Evolutionary conservation across 129 eudicot genomes (phyloP).

Genomic region (Chrysanthemum makinoi): DNA sequence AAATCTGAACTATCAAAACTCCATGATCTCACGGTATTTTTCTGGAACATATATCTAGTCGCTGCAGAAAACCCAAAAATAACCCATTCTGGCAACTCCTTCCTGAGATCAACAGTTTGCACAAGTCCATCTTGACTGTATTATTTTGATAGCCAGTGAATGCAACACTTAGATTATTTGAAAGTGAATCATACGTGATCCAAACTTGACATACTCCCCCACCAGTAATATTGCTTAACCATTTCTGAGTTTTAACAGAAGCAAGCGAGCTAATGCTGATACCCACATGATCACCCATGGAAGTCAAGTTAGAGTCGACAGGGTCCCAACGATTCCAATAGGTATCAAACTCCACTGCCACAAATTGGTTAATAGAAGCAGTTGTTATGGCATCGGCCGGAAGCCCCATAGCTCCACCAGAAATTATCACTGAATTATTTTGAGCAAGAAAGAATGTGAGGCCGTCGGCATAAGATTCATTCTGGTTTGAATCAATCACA

Average conservation of each 20-base stretch:
- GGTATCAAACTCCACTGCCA: constrained; percentile 50
- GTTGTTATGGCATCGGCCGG: not conserved
- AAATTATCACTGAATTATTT: constrained; percentile 5
- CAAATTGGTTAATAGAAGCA: constrained; percentile 19
- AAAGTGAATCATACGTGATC: constrained; percentile 33
- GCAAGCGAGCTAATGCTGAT: constrained; percentile 26
- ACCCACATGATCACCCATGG: constrained; percentile 35
- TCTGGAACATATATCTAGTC: constrained; percentile 1
- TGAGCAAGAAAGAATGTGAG: constrained; percentile 25
- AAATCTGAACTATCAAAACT: constrained; percentile 22
- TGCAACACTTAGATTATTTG: constrained; percentile 23
- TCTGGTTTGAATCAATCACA: not conserved
- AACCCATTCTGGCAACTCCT: constrained; percentile 35
- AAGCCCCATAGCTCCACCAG: constrained; percentile 32
- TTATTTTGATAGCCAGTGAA: constrained; percentile 26
- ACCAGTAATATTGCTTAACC: constrained; percentile 31
- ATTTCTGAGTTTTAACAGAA: constrained; percentile 20
- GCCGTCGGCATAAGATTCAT: constrained; percentile 1
- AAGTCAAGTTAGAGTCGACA: not conserved
- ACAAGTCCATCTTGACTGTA: constrained; percentile 12
- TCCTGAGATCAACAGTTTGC: constrained; percentile 36
- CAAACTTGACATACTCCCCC: constrained; percentile 32
- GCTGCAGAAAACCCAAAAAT: constrained; percentile 42
- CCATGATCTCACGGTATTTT: constrained; percentile 26
- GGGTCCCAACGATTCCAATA: constrained; percentile 27